phyloP scores from a whole-genome alignment of 768 basidiomycete species.

The Lyophyllum decastes region DNA sequence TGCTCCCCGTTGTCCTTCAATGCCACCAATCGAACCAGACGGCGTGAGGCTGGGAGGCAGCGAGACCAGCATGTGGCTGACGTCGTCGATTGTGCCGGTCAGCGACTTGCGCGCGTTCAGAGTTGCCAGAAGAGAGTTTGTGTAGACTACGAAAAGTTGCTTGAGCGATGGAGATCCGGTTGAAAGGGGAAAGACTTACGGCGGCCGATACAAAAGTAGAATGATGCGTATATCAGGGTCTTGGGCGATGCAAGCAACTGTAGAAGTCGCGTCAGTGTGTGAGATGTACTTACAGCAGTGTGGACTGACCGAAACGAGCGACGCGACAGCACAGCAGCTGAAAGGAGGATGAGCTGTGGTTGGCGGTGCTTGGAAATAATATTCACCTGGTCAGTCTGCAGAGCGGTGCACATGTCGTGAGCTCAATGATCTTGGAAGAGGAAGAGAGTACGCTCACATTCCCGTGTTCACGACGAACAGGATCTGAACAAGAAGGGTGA shows the following conservation, averaged over 20 bases:
- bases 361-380: neutral
- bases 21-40: neutral
- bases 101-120: conserved; percentile 18
- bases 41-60: conserved; percentile 10
- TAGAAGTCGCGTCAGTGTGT: neutral
- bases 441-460: conserved; percentile 9
- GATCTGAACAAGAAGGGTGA: conserved; percentile 11
- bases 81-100: conserved; percentile 10
- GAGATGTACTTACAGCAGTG: neutral
- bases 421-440: neutral
- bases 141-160: conserved; percentile 20
- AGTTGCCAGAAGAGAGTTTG: conserved; percentile 28
- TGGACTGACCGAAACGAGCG: conserved; percentile 9
- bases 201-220: conserved; percentile 35
- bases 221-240: conserved; percentile 31
- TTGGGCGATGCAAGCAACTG: conserved; percentile 27
- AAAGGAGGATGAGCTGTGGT: neutral
- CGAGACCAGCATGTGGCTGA: conserved; percentile 16
- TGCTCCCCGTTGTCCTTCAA: neutral
- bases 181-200: conserved; percentile 17
- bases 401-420: neutral
- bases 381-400: conserved; percentile 11
- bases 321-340: conserved; percentile 12
- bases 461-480: conserved; percentile 24
- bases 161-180: neutral